These are phyloP conservation scores for Saksenaea vasiformis DNA, from an alignment of 371 early-diverging fungal genomes.

Conservation along the genomic window DNA sequence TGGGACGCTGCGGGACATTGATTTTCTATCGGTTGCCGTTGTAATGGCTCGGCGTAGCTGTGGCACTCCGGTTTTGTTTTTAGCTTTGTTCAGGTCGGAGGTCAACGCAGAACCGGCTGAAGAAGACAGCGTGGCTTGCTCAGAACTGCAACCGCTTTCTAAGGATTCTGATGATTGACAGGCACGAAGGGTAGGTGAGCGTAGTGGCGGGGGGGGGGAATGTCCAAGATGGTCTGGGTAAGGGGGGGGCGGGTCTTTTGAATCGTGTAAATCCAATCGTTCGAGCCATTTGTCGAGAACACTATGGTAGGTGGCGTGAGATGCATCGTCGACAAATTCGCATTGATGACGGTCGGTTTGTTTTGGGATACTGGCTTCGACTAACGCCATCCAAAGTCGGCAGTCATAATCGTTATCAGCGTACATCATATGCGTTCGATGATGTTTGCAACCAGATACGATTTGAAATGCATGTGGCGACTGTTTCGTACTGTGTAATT, in stretches of 20 bases:
- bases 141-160: background rate
- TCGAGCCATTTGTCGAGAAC: conserved; percentile 38
- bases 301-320: conserved; percentile 8
- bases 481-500: conserved; percentile 10
- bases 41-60: conserved; percentile 2
- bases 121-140: background rate
- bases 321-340: conserved; percentile 2
- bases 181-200: background rate
- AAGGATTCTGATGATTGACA: background rate
- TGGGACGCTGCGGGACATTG: background rate
- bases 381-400: conserved; percentile 13
- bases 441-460: conserved; percentile 18
- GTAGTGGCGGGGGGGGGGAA: background rate
- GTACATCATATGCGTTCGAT: conserved; percentile 17
- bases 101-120: background rate
- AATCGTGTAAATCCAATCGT: conserved; percentile 26
- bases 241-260: background rate
- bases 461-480: conserved; percentile 16
- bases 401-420: conserved; percentile 17
- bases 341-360: conserved; percentile 7
- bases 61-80: background rate
- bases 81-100: background rate
- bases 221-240: background rate
- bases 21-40: background rate
- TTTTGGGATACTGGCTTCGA: conserved; percentile 8